Percentiles rank a stretch among this genome's conserved stretches.
phyloP scores from a whole-genome alignment of 768 basidiomycete species.

The Amanita rimosa region DNA sequence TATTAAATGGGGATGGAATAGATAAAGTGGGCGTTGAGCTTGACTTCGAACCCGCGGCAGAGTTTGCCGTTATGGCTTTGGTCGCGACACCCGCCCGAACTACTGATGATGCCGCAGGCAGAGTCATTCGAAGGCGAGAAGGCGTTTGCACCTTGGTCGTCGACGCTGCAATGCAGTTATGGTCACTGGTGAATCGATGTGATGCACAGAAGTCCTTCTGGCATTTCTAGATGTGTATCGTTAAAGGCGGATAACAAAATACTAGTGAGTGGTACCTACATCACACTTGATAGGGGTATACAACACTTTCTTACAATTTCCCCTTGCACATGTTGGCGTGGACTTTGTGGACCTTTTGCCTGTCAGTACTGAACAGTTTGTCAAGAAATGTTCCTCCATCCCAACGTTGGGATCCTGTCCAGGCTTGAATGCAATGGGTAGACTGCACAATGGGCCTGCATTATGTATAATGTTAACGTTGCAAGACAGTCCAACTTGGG shows the following conservation, averaged over 20 bases:
- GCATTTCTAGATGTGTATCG: conserved; percentile 42
- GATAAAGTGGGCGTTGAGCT: conserved; percentile 8
- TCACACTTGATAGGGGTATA: conserved; percentile 66
- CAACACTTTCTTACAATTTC: conserved; percentile 61
- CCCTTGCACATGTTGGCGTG: conserved; percentile 46
- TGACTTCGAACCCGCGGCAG: conserved; percentile 12
- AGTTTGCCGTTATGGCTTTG: conserved; percentile 8
- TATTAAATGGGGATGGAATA: conserved; percentile 26
- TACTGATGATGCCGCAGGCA: conserved; percentile 15
- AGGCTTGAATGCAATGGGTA: conserved; percentile 61
- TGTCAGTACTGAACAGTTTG: conserved; percentile 58
- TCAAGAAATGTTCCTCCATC: conserved; percentile 67
- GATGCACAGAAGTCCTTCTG: conserved; percentile 60
- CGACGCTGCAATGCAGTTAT: conserved; percentile 33
- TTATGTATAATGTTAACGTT: conserved; percentile 4
- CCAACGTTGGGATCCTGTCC: conserved; percentile 73
- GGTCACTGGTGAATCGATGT: conserved; percentile 72
- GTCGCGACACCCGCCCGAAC: conserved; percentile 12
- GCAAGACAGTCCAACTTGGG: not conserved
- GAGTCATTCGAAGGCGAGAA: conserved; percentile 24
- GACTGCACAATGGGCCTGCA: conserved; percentile 69
- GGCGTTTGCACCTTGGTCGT: conserved; percentile 14
- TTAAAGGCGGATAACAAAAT: not conserved
- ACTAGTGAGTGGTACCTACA: conserved; percentile 31
- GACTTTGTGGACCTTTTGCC: conserved; percentile 40